These are phyloP conservation scores for Phialemonium atrogriseum DNA, from an alignment of 2,329 filamentous ascomycete genomes.

Conservation along the genomic window DNA sequence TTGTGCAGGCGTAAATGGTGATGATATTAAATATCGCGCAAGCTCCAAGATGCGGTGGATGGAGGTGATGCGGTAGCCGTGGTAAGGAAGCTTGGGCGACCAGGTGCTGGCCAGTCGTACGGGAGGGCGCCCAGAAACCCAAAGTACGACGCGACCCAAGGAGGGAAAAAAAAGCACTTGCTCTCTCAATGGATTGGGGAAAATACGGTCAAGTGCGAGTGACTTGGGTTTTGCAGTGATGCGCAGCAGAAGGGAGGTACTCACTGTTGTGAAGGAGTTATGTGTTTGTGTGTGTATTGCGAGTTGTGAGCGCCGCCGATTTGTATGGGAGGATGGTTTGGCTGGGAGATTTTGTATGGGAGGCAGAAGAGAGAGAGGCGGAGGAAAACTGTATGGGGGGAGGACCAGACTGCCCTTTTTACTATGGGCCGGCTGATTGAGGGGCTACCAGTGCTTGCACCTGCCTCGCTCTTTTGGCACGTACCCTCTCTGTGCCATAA, in stretches of 20 bases:
- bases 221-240: conserved; percentile 33
- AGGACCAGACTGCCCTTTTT: conserved; percentile 51
- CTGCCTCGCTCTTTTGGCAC: too few relatives aligned
- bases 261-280: conserved; percentile 32
- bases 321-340: conserved; percentile 44
- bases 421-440: conserved; percentile 56
- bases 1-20: conserved; percentile 1
- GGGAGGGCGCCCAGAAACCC: too few relatives aligned
- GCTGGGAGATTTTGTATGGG: conserved; percentile 53
- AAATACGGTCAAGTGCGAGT: conserved; percentile 12
- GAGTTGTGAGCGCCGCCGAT: conserved; percentile 30
- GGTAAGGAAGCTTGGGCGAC: too few relatives aligned
- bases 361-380: conserved; percentile 43
- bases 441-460: too few relatives aligned
- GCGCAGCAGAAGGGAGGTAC: conserved; percentile 37
- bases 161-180: conserved; percentile 3
- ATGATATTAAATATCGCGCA: conserved; percentile 2
- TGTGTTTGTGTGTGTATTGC: conserved; percentile 31
- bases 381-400: conserved; percentile 45
- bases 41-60: background rate
- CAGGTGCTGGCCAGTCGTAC: too few relatives aligned
- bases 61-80: too few relatives aligned
- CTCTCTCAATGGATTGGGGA: background rate
- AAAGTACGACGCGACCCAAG: conserved; percentile 2
- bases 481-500: too few relatives aligned